Base-by-base conservation (phyloP, 306 rosid species). In the Alnus rubra region DNA sequence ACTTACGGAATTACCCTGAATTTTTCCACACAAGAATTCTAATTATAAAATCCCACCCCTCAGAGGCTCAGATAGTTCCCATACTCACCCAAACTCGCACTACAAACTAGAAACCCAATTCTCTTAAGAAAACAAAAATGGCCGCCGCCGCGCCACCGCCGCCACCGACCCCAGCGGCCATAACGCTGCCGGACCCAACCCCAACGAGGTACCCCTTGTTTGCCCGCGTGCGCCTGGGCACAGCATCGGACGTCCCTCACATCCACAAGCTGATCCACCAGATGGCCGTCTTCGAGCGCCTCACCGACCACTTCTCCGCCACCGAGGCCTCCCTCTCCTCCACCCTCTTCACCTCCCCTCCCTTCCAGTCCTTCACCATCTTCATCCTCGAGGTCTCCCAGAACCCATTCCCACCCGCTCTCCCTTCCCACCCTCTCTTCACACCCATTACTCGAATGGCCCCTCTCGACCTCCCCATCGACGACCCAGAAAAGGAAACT, bases 131-230 rank as follows among this genome's bases (percentile, higher is more conserved):
- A 54, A 39, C 11, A 54, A 18, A 0, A 73, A 84, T 89, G 88
- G 93, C 90, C 81, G 97, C 97, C 54, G 94, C 98, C 48, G 97
- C 96, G 1, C 97, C 97, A 9, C 97, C 97, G 2, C 97, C 94
- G 2, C 89, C 96, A 0, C 90, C 96, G 18, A 88, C 94, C 0
- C 76, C 79, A 14, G 84, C 88, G 0, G 68, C 80, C 16, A 16
- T 7, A 14, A 52, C 79, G 12, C 74, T 87, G 3, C 63, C 82
- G 2, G 87, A 74, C 59, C 76, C 86, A 19, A 33, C 86, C 60
- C 88, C 88, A 7, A 42, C 75, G 0, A 88, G 93, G 1, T 11
- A 83, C 84, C 94, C 92, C 1, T 30, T 91, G 10, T 94, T 94
- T 87, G 55, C 95, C 37, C 91, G 97, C 35, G 62, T 92, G 86